Evolutionary conservation across 495 filamentous ascomycete genomes (phyloP), one percentile per base, ranked within the genome.

Genomic region (Parathielavia appendiculata): DNA sequence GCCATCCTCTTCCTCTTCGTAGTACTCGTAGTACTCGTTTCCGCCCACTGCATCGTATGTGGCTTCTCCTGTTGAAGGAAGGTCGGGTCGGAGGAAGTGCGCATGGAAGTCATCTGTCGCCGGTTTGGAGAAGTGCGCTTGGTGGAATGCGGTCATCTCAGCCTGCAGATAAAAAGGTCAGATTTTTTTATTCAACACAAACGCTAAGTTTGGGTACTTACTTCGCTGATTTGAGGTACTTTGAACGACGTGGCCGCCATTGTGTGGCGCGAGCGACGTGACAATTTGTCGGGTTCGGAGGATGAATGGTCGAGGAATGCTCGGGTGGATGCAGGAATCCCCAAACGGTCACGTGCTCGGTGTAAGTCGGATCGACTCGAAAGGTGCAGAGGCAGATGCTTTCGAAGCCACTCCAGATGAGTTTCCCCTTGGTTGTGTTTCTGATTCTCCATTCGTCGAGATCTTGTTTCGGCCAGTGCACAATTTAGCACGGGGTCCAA

Each of bases 121-220:
- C 48, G 53, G 34, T 10, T 68, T 59, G 26, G 81, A 82, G 68
- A 89, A 87, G 57, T 89, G 88, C 20, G 75, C 63, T 63, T 74
- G 63, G 67, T 92, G 85, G 70, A 95, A 95, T 30, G 76, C 76
- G 61, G 75, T 70, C 49, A 93, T 82, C 57, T 93, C 89, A 71
- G 84, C 83, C 88, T 92, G 60, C 26, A 49, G 17, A 58, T 51
- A 55, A 39, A n/a, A 62, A 66, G 66, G 57, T 63, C 17, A 63
- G 67, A 54, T 23, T 41, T 32, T 44, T 19, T 14, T 39, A 12
- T 44, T 35, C 39, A 20, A 55, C 35, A 26, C 36, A 32, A 38
- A 1, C 13, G 13, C 47, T 17, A 30, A 23, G 9, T 6, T 2
- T n/a, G 26, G 32, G 35, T 51, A 61, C 78, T 63, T 69, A 85